A percentile compares a stretch with the other conserved stretches of the same genome.
Conservation (phyloP, 768 basidiomycete genomes). For the Gymnopilus dilepis region DNA sequence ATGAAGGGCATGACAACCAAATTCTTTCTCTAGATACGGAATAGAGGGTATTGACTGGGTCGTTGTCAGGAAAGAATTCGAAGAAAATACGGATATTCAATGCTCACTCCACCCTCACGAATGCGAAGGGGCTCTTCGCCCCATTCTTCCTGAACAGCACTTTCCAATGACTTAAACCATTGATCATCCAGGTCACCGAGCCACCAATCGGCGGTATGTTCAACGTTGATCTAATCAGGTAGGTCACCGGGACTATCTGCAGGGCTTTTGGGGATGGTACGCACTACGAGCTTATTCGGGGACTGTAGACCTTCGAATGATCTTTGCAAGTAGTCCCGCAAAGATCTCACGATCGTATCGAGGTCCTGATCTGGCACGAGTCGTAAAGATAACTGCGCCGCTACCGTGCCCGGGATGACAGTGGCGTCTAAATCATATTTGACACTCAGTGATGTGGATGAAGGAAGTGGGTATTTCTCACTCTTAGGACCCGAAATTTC, state of each 20-base stretch:
- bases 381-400: slow-evolving; percentile 86
- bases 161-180: slow-evolving; percentile 88
- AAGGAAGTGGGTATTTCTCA: slow-evolving; percentile 37
- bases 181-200: slow-evolving; percentile 83
- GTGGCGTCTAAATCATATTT: slow-evolving; percentile 67
- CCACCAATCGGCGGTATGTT: slow-evolving; percentile 96
- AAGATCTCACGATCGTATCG: slow-evolving; percentile 62
- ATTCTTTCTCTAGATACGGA: slow-evolving; percentile 92
- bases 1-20: slow-evolving; percentile 88
- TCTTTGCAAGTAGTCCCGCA: slow-evolving; percentile 61
- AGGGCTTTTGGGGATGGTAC: slow-evolving; percentile 11
- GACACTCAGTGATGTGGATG: background rate
- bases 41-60: slow-evolving; percentile 90
- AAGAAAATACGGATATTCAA: slow-evolving; percentile 1
- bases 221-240: slow-evolving; percentile 69
- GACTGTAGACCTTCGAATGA: slow-evolving; percentile 68
- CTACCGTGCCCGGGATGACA: slow-evolving; percentile 85
- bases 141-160: slow-evolving; percentile 88
- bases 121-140: slow-evolving; percentile 83
- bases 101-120: slow-evolving; percentile 87
- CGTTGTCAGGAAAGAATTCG: background rate
- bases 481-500: slow-evolving; percentile 83
- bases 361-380: slow-evolving; percentile 95
- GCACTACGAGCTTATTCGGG: slow-evolving; percentile 74
- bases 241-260: background rate